Conservation (phyloP, 148 eudicot genomes). For the Chenopodium berlandieri region DNA sequence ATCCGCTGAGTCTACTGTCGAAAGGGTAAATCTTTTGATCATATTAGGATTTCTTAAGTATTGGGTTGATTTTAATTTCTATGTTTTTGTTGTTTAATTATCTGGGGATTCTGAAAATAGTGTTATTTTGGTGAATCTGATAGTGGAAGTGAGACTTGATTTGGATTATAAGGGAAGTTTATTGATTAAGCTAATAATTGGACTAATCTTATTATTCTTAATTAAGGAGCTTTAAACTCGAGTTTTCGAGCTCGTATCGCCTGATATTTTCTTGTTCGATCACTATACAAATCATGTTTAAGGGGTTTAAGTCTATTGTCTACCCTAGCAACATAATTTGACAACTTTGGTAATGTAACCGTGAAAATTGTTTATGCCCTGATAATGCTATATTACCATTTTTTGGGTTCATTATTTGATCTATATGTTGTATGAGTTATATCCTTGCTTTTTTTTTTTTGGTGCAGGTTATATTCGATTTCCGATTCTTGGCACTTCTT, state of each 20-base stretch:
- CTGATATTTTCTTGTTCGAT: background rate
- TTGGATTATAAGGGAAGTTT: too few relatives aligned
- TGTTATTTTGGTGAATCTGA: background rate
- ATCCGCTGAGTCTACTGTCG: constrained; percentile 65
- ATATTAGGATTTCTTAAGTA: background rate
- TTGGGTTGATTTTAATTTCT: background rate
- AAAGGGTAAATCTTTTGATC: constrained; percentile 45
- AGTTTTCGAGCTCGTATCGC: background rate
- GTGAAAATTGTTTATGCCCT: background rate
- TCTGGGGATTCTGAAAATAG: background rate
- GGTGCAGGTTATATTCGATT: constrained; percentile 74
- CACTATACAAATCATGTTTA: background rate
- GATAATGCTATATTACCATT: background rate
- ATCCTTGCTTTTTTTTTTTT: background rate
- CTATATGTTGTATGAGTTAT: background rate
- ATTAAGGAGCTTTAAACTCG: background rate
- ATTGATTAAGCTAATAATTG: too few relatives aligned
- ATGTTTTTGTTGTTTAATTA: too few relatives aligned
- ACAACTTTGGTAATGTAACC: background rate
- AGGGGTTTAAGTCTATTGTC: background rate
- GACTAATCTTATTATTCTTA: too few relatives aligned
- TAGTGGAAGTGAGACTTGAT: too few relatives aligned
- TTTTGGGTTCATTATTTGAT: background rate
- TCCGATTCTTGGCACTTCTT: constrained; percentile 88
- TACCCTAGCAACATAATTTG: background rate